Base-by-base conservation (phyloP, 805 yeast species). In the Ogataea trehaloabstinens region DNA sequence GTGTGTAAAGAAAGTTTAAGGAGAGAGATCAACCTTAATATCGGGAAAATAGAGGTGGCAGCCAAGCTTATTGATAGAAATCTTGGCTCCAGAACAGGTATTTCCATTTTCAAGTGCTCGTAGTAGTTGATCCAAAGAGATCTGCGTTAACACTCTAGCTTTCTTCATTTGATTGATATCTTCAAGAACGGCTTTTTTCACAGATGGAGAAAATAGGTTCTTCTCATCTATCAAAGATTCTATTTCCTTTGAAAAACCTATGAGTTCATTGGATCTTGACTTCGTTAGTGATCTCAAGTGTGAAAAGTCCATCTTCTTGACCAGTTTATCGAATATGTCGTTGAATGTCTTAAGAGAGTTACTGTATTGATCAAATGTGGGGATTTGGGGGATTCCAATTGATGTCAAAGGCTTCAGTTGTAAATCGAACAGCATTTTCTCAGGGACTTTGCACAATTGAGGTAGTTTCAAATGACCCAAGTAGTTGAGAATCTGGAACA, bases 321-420 rank as follows among this genome's bases (percentile, higher is more conserved):
- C 21, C 13, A 55, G 25, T 3, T 32, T 29, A 2, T 30, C 42
- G 25, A 53, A 49, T 2, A 48, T 40, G 4, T 40, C 42, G 7
- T 40, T 36, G 18, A 49, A 49, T 18, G 50, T 49, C 5, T 28
- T 8, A 25, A 51, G 15, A 7, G 44, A 46, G 16, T 44, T 34
- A 28, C 47, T 28, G 36, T 63, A 70, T 22, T 70, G 71, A 11
- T 52, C 60, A 48, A 62, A 80, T 0, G 67, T 55, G 3, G 91
- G 89, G 29, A 77, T 52, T 20, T 70, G 72, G 1, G 96, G 96
- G 8, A 79, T 78, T 0, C 95, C 95, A 16, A 89, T 82, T 0
- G 88, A 74, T 17, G 82, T 75, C 65, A 84, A 86, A 4, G 93
- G 80, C 57, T 87, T 88, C 74, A 87, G 72, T 48, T 95, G 74